phyloP scores from a whole-genome alignment of 163 green algal species.

The Scenedesmus sp. region DNA sequence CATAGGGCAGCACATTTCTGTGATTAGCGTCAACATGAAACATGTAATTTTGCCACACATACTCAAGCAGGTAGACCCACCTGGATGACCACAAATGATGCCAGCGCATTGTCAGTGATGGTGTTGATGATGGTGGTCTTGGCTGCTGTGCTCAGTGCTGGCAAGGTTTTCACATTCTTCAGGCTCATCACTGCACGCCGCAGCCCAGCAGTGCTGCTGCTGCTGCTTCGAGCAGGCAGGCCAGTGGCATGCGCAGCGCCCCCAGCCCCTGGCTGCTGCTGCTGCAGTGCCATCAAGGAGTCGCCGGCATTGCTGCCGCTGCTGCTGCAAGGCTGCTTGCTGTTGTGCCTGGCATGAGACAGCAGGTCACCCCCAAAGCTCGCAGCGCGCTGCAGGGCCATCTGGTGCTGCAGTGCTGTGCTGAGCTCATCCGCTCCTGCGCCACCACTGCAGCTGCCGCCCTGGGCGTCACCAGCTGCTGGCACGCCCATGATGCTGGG shows the following conservation, averaged over 20 bases:
- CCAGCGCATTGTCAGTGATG: slow-evolving; percentile 91
- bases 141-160: slow-evolving; percentile 36
- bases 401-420: slow-evolving; percentile 19
- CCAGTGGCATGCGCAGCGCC: not conserved
- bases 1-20: too few species aligned
- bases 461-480: not conserved
- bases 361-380: not conserved
- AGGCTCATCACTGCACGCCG: slow-evolving; percentile 43
- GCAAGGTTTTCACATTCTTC: slow-evolving; percentile 18
- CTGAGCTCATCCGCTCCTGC: slow-evolving; percentile 30
- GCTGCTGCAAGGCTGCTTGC: not conserved
- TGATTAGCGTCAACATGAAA: too few species aligned
- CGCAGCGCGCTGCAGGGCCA: slow-evolving; percentile 10
- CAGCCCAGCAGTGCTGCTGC: not conserved
- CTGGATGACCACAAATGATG: slow-evolving; percentile 93
- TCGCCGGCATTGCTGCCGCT: not conserved
- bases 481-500: not conserved
- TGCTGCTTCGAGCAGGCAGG: not conserved
- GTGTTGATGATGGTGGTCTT: slow-evolving; percentile 62
- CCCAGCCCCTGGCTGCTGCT: not conserved
- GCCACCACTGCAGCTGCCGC: not conserved
- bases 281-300: not conserved
- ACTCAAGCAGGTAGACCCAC: slow-evolving; percentile 3
- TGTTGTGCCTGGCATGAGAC: not conserved
- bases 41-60: not conserved